Evolutionary conservation across 805 yeast genomes (phyloP), one percentile per base, ranked within the genome.

Genomic region (Cyberlindnera mrakii): DNA sequence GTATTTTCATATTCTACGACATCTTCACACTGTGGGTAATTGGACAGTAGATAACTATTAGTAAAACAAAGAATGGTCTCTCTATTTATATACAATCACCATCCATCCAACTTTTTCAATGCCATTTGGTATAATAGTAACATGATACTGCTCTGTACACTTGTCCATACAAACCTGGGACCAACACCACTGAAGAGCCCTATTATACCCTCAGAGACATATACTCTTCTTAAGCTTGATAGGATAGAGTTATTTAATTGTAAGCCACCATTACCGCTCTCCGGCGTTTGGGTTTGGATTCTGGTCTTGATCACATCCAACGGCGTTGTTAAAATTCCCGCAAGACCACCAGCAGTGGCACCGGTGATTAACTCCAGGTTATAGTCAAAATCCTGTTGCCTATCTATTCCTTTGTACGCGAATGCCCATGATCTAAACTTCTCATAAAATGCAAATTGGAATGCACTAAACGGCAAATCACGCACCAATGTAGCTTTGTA

Each of bases 391-490:
- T 77, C 80, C 16, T 66, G 61, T n/a, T 48, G 55, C 30, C 50
- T 46, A 42, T 68, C 50, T 13, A 52, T 43, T 2, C 52, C 52
- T 35, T 65, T 69, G 10, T 69, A 42, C 4, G 46, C 40, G 46
- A 68, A 80, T 1, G 91, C 88, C 54, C 67, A 63, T 48, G 75
- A 72, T 55, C 95, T 71, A 52, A 84, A 82, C 58, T 78, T 77
- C 63, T 93, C 99, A 64, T 93, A 93, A 55, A 93, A 91, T 38
- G 98, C 96, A 68, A 93, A 84, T 60, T 93, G 99, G 41, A 93
- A 71, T 1, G 97, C 98, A 52, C 96, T 85, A 64, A 93, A 93
- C 6, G 99, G 99, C 52, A 93, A 67, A 59, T 93, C 99, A 50
- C 99, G 76, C 17, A 84, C 77, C 47, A 93, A 67, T 0, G 99